These are phyloP conservation scores for Microdochium bolleyi DNA, from an alignment of 2,329 filamentous ascomycete species.

Conservation along the genomic window DNA sequence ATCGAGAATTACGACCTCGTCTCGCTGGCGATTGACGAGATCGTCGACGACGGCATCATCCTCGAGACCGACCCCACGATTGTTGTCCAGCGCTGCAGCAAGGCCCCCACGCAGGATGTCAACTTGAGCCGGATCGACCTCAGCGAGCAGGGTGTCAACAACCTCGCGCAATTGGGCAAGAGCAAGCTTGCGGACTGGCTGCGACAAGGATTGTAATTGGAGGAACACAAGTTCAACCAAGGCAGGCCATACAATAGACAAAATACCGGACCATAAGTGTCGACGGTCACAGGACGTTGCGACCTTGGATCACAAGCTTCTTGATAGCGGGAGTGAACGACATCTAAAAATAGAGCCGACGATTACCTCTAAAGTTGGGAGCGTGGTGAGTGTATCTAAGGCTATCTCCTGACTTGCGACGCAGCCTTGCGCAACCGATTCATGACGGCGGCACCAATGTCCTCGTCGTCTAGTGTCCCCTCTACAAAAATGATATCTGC, in stretches of 20 bases:
- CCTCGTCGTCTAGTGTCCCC: constrained; percentile 70
- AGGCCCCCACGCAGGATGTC: constrained; percentile 83
- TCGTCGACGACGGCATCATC: constrained; percentile 91
- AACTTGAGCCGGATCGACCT: constrained; percentile 92
- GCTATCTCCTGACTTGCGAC: constrained; percentile 45
- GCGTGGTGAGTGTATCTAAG: constrained; percentile 4
- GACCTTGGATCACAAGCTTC: no score
- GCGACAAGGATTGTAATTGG: constrained; percentile 66
- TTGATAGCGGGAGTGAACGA: no score
- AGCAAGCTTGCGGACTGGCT: constrained; percentile 85
- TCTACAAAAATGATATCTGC: constrained; percentile 87
- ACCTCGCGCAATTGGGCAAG: constrained; percentile 89
- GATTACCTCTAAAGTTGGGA: background rate
- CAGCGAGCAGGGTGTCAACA: constrained; percentile 90
- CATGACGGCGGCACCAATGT: constrained; percentile 82
- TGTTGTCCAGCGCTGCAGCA: constrained; percentile 85
- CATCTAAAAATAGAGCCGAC: background rate
- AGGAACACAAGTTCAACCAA: constrained; percentile 2
- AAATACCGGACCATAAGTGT: background rate
- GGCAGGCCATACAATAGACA: constrained; percentile 6
- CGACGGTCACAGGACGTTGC: no score
- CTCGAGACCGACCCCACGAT: constrained; percentile 95
- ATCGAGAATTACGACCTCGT: constrained; percentile 98
- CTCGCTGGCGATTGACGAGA: constrained; percentile 89
- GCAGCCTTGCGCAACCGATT: constrained; percentile 76